These are phyloP conservation scores for Nissolia schottii DNA, from an alignment of 306 rosid species.

Conservation along the genomic window DNA sequence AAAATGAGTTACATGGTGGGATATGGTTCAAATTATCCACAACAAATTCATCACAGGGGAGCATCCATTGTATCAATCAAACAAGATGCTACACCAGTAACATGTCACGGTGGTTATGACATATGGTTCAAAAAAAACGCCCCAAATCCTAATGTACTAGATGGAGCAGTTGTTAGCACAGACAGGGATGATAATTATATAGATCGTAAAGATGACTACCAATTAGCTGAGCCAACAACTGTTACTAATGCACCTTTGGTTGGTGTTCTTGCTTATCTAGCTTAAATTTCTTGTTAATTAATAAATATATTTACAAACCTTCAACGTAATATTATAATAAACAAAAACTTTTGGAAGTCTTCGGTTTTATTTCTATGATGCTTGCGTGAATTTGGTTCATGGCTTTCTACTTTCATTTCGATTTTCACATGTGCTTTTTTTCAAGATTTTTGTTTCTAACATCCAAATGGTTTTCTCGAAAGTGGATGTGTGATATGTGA, in stretches of 20 bases:
- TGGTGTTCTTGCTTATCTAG: slow-evolving; percentile 55
- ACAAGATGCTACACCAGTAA: slow-evolving; percentile 11
- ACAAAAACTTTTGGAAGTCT: background rate
- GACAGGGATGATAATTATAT: slow-evolving; percentile 26
- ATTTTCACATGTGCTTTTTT: too few species aligned
- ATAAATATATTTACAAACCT: background rate
- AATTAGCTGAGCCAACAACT: slow-evolving; percentile 47
- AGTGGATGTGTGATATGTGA: too few species aligned
- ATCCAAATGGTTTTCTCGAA: too few species aligned
- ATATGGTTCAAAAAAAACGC: slow-evolving; percentile 34
- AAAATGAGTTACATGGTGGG: slow-evolving; percentile 69
- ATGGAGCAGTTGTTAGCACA: slow-evolving; percentile 55
- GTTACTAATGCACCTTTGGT: slow-evolving; percentile 42
- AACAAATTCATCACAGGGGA: slow-evolving; percentile 59
- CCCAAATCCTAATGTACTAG: slow-evolving; percentile 54
- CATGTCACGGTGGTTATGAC: slow-evolving; percentile 41
- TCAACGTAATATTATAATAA: background rate
- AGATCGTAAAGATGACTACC: slow-evolving; percentile 38
- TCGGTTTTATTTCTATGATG: background rate
- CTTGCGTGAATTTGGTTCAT: background rate
- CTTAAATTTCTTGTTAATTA: slow-evolving; percentile 13
- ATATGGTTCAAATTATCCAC: slow-evolving; percentile 41
- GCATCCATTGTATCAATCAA: slow-evolving; percentile 58
- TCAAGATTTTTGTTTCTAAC: background rate
- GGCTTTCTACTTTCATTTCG: background rate